Percentiles rank a stretch among this genome's conserved stretches.
Evolutionary conservation across 352 stramenopile genomes (phyloP).

Genomic region (Ophiocytium majus): DNA sequence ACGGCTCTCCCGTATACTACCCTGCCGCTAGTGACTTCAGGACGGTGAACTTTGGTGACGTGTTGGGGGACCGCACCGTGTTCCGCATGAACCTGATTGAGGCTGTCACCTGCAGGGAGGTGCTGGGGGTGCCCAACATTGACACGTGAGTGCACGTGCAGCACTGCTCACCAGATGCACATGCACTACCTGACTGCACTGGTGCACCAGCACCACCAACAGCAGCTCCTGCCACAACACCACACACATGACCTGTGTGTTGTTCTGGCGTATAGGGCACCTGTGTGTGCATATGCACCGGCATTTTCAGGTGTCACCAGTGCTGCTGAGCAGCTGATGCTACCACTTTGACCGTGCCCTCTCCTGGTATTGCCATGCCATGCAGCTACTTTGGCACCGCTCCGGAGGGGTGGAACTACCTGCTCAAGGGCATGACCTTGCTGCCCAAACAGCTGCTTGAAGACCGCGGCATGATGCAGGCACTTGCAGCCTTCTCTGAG

Average conservation of each 20-base stretch:
- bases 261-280: too few relatives aligned
- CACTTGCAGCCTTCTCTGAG: slow-evolving; percentile 50
- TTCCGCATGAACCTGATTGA: slow-evolving; percentile 58
- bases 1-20: slow-evolving; percentile 46
- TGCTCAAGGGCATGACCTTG: slow-evolving; percentile 56
- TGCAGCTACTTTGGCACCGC: slow-evolving; percentile 54
- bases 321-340: too few relatives aligned
- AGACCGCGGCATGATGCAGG: slow-evolving; percentile 53
- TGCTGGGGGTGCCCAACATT: slow-evolving; percentile 55
- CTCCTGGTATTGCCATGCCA: not conserved
- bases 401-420: slow-evolving; percentile 57
- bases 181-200: too few relatives aligned
- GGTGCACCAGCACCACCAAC: too few relatives aligned
- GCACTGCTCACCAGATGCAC: too few relatives aligned
- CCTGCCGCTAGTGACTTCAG: slow-evolving; percentile 53
- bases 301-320: too few relatives aligned
- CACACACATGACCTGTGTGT: too few relatives aligned
- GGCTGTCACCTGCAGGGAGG: slow-evolving; percentile 47
- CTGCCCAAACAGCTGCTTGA: slow-evolving; percentile 51
- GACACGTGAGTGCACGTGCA: slow-evolving; percentile 51
- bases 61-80: slow-evolving; percentile 45
- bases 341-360: too few relatives aligned
- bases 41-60: slow-evolving; percentile 54
- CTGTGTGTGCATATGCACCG: too few relatives aligned
- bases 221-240: too few relatives aligned